Base-by-base conservation (phyloP, 176 grass and related monocot genomes). In the Microstegium vimineum region DNA sequence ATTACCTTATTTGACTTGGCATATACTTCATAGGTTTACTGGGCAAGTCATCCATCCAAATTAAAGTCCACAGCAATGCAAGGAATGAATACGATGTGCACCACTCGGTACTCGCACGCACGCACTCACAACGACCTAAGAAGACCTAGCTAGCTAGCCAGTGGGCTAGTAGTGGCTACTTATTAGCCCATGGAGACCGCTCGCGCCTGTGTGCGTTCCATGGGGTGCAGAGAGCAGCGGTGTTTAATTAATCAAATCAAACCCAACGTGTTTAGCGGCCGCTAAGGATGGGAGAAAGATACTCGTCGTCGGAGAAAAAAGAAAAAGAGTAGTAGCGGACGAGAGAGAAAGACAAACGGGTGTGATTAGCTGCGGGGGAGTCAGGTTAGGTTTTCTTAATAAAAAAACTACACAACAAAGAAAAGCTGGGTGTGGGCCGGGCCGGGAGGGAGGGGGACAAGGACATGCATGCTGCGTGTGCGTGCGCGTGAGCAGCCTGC, bases 381-480 rank as follows among this genome's bases (percentile, higher is more conserved):
- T 59, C 62, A 42, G 34, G 9, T 10, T 40, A 16, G 40, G 40
- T 13, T 12, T 42, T 40, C 36, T 6, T 40, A 10, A 8, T 40
- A 40, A 10, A 1, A 40, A 40, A 40, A 40, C 15, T 16, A 4
- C 1, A 47, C 15, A 49, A 49, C 18, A 52, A 52, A 52, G 49
- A 8, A 17, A 36, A 26, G 3, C 43, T 8, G 3, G 36, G 2
- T 3, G 2, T 8, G 26, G 1, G n/a, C n/a, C n/a, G n/a, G n/a
- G n/a, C n/a, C 12, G 4, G 5, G 2, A 2, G 2, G 34, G n/a
- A n/a, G 4, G 74, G 34, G 36, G 73, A 85, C 74, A 78, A 20
- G 30, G 75, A 69, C 75, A 71, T 79, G 66, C 56, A 43, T 69
- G 75, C 41, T 31, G 74, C 18, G 36, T 36, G 65, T 38, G 32